Conservation (phyloP, 495 filamentous ascomycete species). For the Penicillium dipodomyicola region DNA sequence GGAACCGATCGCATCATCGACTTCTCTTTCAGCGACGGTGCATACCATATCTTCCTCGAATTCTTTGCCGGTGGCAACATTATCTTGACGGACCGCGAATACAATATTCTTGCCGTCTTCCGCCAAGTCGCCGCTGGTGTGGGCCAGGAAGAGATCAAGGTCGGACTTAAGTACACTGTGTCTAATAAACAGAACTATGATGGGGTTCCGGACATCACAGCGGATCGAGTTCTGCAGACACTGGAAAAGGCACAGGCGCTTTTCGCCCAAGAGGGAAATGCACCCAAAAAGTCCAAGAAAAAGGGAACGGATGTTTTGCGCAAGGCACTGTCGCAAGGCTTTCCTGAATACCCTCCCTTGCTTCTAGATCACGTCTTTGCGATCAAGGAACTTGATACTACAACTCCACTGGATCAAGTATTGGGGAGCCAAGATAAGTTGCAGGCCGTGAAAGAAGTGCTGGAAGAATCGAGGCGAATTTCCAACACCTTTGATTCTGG, state of each 20-base stretch:
- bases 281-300: conserved; percentile 72
- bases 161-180: conserved; percentile 75
- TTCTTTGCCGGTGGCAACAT: conserved; percentile 98
- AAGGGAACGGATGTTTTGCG: conserved; percentile 75
- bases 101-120: conserved; percentile 73
- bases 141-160: conserved; percentile 67
- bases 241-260: conserved; percentile 63
- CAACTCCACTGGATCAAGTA: conserved; percentile 62
- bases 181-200: conserved; percentile 77
- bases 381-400: conserved; percentile 62
- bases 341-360: conserved; percentile 82
- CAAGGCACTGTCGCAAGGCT: conserved; percentile 73
- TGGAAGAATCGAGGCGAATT: conserved; percentile 59
- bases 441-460: conserved; percentile 57
- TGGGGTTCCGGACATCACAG: conserved; percentile 71
- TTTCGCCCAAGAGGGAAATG: conserved; percentile 46
- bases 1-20: conserved; percentile 94
- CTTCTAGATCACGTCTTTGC: conserved; percentile 83
- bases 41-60: conserved; percentile 83
- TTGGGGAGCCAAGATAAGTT: conserved; percentile 63
- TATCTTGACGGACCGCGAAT: conserved; percentile 78
- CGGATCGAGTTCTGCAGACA: conserved; percentile 64
- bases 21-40: conserved; percentile 86
- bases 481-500: conserved; percentile 45
- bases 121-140: conserved; percentile 73